phyloP scores from a whole-genome alignment of 2,329 filamentous ascomycete genomes.

The Paecilomyces variotii region DNA sequence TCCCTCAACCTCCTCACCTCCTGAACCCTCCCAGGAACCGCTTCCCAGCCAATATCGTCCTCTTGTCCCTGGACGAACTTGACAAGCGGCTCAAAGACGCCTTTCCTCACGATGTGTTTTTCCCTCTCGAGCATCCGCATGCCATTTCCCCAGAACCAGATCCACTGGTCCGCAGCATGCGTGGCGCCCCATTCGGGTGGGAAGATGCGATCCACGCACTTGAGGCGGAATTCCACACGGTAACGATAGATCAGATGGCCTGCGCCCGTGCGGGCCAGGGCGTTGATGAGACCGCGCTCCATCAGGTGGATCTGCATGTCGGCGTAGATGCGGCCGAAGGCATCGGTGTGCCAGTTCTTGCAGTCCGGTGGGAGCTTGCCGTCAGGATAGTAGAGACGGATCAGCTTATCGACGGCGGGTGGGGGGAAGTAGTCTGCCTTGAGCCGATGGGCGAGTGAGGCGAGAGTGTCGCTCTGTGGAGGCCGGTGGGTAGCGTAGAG shows the following conservation, averaged over 20 bases:
- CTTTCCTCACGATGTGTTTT: slow-evolving; percentile 30
- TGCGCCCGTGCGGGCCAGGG: slow-evolving; percentile 35
- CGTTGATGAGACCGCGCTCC: slow-evolving; percentile 43
- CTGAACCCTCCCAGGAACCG: slow-evolving; percentile 12
- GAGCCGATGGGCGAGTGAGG: slow-evolving; percentile 39
- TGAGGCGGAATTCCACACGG: slow-evolving; percentile 46
- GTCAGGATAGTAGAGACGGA: slow-evolving; percentile 37
- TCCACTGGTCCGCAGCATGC: slow-evolving; percentile 45
- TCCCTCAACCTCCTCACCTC: slow-evolving; percentile 38
- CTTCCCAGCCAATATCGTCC: slow-evolving; percentile 19
- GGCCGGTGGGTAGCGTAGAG: slow-evolving; percentile 46
- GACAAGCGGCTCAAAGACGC: slow-evolving; percentile 21
- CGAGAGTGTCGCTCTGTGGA: slow-evolving; percentile 32
- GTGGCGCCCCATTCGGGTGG: slow-evolving; percentile 47
- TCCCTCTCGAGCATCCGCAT: slow-evolving; percentile 34
- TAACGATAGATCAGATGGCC: slow-evolving; percentile 44
- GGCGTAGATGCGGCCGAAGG: slow-evolving; percentile 49
- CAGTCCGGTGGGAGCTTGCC: slow-evolving; percentile 31
- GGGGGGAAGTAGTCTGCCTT: slow-evolving; percentile 45
- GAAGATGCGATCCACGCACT: slow-evolving; percentile 35
- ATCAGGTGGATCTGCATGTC: slow-evolving; percentile 49
- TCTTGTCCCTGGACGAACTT: slow-evolving; percentile 18
- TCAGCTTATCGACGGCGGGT: slow-evolving; percentile 34
- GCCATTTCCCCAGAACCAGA: slow-evolving; percentile 51
- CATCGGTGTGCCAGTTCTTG: slow-evolving; percentile 40